Evolutionary conservation across 108 stramenopile genomes (phyloP).

Genomic region (Nitzschia palea): DNA sequence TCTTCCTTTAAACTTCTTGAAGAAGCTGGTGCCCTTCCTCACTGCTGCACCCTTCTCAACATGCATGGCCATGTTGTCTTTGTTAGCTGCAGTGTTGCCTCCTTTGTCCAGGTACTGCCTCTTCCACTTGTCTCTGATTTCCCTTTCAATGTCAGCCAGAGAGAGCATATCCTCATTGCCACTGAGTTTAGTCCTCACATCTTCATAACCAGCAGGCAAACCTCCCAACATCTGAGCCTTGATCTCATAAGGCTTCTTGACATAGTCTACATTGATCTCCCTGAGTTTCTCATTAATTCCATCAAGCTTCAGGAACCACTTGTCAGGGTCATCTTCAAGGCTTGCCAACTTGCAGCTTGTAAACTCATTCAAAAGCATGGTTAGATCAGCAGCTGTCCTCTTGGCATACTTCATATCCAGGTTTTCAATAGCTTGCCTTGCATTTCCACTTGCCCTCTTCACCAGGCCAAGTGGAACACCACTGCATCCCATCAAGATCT

Average conservation of each 20-base stretch:
- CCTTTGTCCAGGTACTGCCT: background rate
- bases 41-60: too few species aligned
- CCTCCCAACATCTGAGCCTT: background rate
- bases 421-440: background rate
- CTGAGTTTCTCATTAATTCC: background rate
- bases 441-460: background rate
- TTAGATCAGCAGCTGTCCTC: too few species aligned
- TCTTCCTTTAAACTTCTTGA: background rate
- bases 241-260: background rate
- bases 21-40: background rate
- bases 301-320: background rate
- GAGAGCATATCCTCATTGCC: background rate
- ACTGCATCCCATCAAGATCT: background rate
- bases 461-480: background rate
- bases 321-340: background rate
- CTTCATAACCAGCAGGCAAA: background rate
- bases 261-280: background rate
- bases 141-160: background rate
- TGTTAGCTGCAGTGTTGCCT: background rate
- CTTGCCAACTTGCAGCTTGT: background rate
- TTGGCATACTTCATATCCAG: background rate
- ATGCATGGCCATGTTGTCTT: conserved; percentile 1
- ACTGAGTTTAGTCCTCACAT: background rate
- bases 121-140: background rate
- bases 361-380: background rate